phyloP scores from a whole-genome alignment of 345 rosid species.

The Zanthoxylum bungeanum region DNA sequence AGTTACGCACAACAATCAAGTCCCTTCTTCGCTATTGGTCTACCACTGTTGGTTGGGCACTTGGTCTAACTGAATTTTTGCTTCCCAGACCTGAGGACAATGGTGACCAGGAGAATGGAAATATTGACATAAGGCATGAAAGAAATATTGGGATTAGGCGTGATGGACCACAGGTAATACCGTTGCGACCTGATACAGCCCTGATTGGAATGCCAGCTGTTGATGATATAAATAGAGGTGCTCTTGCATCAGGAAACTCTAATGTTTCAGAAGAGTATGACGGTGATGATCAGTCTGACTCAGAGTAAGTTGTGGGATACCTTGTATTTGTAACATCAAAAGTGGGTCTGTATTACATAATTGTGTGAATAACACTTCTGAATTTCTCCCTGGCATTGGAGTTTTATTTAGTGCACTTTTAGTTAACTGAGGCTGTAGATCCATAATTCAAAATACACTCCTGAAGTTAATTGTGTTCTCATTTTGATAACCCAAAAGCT shows the following conservation, averaged over 20 bases:
- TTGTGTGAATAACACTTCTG: background rate
- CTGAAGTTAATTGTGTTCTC: background rate
- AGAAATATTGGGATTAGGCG: constrained; percentile 78
- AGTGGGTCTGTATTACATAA: background rate
- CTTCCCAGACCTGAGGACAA: constrained; percentile 81
- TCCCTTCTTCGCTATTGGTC: constrained; percentile 93
- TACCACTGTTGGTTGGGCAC: constrained; percentile 88
- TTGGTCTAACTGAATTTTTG: constrained; percentile 80
- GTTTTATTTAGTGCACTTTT: background rate
- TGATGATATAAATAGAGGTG: constrained; percentile 46
- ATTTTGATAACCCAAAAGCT: background rate
- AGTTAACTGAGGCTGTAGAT: constrained; percentile 2
- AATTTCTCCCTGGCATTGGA: background rate
- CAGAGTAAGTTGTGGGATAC: constrained; percentile 60
- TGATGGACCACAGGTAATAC: constrained; percentile 55
- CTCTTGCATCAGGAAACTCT: constrained; percentile 36
- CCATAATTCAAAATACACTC: background rate
- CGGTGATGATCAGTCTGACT: constrained; percentile 75
- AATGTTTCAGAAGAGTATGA: constrained; percentile 61
- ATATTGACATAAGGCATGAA: constrained; percentile 77
- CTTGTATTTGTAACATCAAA: constrained; percentile 5
- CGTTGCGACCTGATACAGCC: constrained; percentile 61
- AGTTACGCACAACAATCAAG: constrained; percentile 81
- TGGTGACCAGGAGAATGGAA: constrained; percentile 70
- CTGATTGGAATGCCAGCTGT: constrained; percentile 51